Evolutionary conservation across 2,329 filamentous ascomycete genomes (phyloP).

Genomic region (Xylaria arbuscula): DNA sequence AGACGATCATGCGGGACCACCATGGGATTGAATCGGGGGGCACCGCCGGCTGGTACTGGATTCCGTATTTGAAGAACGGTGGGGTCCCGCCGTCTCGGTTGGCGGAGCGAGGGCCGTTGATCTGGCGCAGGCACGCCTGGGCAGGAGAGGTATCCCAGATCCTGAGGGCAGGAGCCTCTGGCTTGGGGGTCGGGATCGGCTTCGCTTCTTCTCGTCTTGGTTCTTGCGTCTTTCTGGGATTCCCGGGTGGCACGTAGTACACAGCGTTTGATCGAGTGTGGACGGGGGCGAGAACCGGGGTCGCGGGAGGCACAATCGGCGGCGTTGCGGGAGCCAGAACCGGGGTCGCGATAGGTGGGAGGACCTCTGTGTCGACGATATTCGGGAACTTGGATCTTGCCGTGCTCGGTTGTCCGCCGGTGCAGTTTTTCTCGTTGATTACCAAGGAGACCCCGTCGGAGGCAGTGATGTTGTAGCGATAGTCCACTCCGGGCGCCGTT

Average conservation of each 20-base stretch:
- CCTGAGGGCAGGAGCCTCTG: not conserved
- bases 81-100: not conserved
- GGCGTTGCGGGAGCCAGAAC: not conserved
- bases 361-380: not conserved
- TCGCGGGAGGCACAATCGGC: too few species aligned
- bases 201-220: not conserved
- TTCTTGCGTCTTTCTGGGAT: not conserved
- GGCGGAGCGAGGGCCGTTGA: not conserved
- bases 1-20: slow-evolving; percentile 37
- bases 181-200: not conserved
- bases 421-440: not conserved
- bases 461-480: not conserved
- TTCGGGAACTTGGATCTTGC: not conserved
- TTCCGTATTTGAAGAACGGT: slow-evolving; percentile 5
- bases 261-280: not conserved
- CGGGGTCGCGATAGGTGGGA: not conserved
- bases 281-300: not conserved
- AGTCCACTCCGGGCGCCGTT: not conserved
- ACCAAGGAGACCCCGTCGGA: not conserved
- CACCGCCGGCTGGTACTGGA: slow-evolving; percentile 7
- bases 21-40: not conserved
- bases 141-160: slow-evolving; percentile 22
- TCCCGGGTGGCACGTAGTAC: too few species aligned
- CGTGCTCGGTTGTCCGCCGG: not conserved
- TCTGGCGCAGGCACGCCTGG: not conserved